phyloP scores from a whole-genome alignment of 345 rosid genomes.

The Populus simonii region DNA sequence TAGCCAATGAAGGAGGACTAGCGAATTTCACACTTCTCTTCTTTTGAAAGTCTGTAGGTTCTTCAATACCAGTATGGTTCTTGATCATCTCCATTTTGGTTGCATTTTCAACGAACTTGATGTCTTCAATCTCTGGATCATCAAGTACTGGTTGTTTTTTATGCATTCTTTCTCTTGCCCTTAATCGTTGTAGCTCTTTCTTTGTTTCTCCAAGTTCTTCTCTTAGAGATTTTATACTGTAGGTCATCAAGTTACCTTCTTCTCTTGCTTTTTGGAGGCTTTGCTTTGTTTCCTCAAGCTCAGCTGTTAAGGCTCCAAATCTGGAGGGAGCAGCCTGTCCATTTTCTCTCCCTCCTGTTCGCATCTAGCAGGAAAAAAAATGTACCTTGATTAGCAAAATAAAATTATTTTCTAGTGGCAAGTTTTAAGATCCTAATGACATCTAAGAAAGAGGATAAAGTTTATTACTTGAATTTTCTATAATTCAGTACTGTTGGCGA shows the following conservation, averaged over 20 bases:
- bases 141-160: conserved; percentile 25
- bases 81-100: conserved; percentile 5
- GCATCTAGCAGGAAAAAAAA: conserved; percentile 17
- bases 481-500: no score
- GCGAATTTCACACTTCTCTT: conserved; percentile 29
- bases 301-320: conserved; percentile 33
- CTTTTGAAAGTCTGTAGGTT: background rate
- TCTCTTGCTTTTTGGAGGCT: conserved; percentile 43
- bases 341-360: conserved; percentile 20
- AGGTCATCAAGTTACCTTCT: conserved; percentile 38
- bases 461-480: no score
- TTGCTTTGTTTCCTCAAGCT: conserved; percentile 57
- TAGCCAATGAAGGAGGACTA: conserved; percentile 22
- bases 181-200: conserved; percentile 41
- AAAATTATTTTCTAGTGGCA: no score
- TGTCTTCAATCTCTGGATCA: conserved; percentile 40
- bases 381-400: background rate
- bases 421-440: no score
- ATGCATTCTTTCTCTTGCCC: conserved; percentile 8
- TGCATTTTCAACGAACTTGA: conserved; percentile 41
- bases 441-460: no score
- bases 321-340: conserved; percentile 23
- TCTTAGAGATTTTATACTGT: conserved; percentile 33
- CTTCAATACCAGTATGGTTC: background rate
- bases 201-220: conserved; percentile 48